Conservation (phyloP, 176 grass and related monocot genomes). For the Saccharum officinarum region DNA sequence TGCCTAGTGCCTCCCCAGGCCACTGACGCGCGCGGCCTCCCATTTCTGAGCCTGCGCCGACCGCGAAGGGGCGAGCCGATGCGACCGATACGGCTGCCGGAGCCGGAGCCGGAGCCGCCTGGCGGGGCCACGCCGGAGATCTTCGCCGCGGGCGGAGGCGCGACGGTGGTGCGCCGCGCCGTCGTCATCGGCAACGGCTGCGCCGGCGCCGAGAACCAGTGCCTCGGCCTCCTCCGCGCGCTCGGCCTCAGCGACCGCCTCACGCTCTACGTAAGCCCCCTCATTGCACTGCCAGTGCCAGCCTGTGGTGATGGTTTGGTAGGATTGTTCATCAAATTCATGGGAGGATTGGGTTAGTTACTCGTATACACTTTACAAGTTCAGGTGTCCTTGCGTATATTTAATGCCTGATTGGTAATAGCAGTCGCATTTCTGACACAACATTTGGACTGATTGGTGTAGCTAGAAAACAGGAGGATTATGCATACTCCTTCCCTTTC, state of each 20-base stretch:
- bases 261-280: slow-evolving; percentile 67
- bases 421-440: neutral
- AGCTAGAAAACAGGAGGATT: neutral
- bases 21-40: neutral
- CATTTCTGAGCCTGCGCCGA: neutral
- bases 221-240: slow-evolving; percentile 79
- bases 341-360: neutral
- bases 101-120: slow-evolving; percentile 57
- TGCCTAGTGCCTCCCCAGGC: neutral
- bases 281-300: neutral
- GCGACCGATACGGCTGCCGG: slow-evolving; percentile 54
- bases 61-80: neutral
- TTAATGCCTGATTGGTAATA: neutral
- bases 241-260: slow-evolving; percentile 71
- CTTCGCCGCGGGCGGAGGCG: slow-evolving; percentile 55
- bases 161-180: slow-evolving; percentile 61
- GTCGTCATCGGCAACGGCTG: slow-evolving; percentile 94
- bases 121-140: slow-evolving; percentile 59
- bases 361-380: neutral
- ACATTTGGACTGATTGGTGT: slow-evolving; percentile 12
- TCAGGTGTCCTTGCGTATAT: neutral
- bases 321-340: neutral
- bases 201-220: slow-evolving; percentile 78
- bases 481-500: neutral
- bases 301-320: neutral